These are phyloP conservation scores for Camellia lanceoleosa DNA, from an alignment of 148 eudicot genomes.

Conservation along the genomic window DNA sequence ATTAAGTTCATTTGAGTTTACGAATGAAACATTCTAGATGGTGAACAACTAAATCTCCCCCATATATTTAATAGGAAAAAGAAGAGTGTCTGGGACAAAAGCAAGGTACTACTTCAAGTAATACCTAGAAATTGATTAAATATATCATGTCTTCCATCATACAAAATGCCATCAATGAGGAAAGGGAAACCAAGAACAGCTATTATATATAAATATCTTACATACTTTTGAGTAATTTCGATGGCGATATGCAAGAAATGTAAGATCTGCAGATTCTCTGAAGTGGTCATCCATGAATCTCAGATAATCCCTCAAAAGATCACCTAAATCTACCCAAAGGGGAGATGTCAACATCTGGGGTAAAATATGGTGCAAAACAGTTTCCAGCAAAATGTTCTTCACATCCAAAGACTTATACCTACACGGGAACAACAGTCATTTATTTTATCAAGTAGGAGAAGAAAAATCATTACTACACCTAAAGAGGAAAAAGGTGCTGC, in stretches of 20 bases:
- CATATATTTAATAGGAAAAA: neutral
- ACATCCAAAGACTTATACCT: constrained; percentile 89
- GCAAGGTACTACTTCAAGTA: neutral
- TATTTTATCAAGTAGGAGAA: too few relatives aligned
- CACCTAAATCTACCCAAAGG: constrained; percentile 61
- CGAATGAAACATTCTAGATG: too few relatives aligned
- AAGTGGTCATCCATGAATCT: constrained; percentile 92
- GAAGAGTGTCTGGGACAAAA: neutral
- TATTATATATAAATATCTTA: neutral
- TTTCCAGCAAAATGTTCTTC: constrained; percentile 87
- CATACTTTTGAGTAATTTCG: constrained; percentile 92
- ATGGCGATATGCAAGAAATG: constrained; percentile 94
- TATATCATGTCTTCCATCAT: constrained; percentile 3
- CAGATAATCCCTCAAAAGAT: constrained; percentile 69
- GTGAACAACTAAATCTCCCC: too few relatives aligned
- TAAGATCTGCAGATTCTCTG: constrained; percentile 92
- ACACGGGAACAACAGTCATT: constrained; percentile 12
- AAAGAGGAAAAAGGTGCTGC: neutral
- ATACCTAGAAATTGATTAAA: neutral
- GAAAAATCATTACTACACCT: constrained; percentile 2
- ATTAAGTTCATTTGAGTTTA: too few relatives aligned
- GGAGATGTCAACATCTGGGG: constrained; percentile 85
- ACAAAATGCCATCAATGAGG: neutral
- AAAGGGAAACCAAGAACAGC: neutral
- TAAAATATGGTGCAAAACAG: constrained; percentile 74